phyloP scores from a whole-genome alignment of 1,284 basidiomycete species.

The Heterobasidion parviporum region DNA sequence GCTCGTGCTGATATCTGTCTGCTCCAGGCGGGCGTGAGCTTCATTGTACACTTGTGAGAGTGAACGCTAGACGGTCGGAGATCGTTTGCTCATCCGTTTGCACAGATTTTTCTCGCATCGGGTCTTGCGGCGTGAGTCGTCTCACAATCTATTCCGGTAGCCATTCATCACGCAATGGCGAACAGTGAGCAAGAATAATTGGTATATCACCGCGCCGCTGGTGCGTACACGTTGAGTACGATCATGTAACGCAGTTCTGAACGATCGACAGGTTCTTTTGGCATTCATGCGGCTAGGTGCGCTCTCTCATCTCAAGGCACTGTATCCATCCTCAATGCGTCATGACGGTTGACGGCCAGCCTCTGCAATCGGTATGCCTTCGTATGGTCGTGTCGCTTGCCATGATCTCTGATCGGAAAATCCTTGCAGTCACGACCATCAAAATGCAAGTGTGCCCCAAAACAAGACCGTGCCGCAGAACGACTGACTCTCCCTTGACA shows the following conservation, averaged over 20 bases:
- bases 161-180: not conserved
- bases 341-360: not conserved
- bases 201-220: slow-evolving; percentile 28
- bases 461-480: not conserved
- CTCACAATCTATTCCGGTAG: not conserved
- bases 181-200: slow-evolving; percentile 31
- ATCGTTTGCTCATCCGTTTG: not conserved
- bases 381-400: not conserved
- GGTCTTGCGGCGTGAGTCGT: slow-evolving; percentile 28
- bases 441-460: slow-evolving; percentile 24
- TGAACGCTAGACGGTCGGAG: not conserved
- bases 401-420: not conserved
- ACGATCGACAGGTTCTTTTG: slow-evolving; percentile 17
- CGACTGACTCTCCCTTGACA: not conserved
- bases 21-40: slow-evolving; percentile 26
- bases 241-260: not conserved
- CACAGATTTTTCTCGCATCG: slow-evolving; percentile 27
- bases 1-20: not conserved
- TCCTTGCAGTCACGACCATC: slow-evolving; percentile 20
- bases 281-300: slow-evolving; percentile 23
- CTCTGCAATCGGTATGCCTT: slow-evolving; percentile 2
- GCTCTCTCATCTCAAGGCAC: not conserved
- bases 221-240: slow-evolving; percentile 16
- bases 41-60: slow-evolving; percentile 31
- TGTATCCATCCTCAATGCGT: too few relatives aligned